These are phyloP conservation scores for Termitomyces sp. DNA, from an alignment of 768 basidiomycete species.

Conservation along the genomic window DNA sequence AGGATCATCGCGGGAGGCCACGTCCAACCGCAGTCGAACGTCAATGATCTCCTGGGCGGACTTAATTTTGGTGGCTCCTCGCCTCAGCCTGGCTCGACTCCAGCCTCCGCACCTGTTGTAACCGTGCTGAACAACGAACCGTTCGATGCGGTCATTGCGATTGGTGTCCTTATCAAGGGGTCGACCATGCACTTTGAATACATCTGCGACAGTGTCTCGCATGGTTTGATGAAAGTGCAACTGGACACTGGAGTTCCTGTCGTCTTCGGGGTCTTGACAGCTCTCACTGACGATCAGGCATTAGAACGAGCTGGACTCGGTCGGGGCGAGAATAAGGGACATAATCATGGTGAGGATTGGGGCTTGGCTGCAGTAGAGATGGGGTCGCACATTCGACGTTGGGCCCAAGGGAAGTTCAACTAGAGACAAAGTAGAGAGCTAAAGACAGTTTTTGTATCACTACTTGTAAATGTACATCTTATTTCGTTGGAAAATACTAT, in stretches of 20 bases:
- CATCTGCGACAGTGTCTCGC: conserved; percentile 91
- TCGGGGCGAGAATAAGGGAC: conserved; percentile 64
- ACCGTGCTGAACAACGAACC: conserved; percentile 54
- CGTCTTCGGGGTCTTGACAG: conserved; percentile 95
- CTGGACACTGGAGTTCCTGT: conserved; percentile 92
- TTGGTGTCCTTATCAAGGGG: conserved; percentile 98
- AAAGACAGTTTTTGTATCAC: conserved; percentile 6
- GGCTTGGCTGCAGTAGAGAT: conserved; percentile 95
- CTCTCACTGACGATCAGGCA: conserved; percentile 90
- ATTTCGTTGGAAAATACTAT: neutral
- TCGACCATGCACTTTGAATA: conserved; percentile 99
- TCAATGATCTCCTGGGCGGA: conserved; percentile 78
- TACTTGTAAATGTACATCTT: conserved; percentile 1
- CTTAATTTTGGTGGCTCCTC: conserved; percentile 41
- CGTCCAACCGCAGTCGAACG: conserved; percentile 72
- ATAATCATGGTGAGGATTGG: conserved; percentile 99
- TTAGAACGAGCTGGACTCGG: conserved; percentile 91
- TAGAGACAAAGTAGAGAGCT: conserved; percentile 14
- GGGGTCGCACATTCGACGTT: conserved; percentile 62
- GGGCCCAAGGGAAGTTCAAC: conserved; percentile 68
- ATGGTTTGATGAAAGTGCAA: conserved; percentile 93
- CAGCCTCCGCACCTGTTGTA: conserved; percentile 37
- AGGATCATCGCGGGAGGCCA: conserved; percentile 86
- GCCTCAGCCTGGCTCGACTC: conserved; percentile 49
- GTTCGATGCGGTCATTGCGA: conserved; percentile 95